phyloP scores from a whole-genome alignment of 768 basidiomycete species.

The Pleurotus tuber-regium region DNA sequence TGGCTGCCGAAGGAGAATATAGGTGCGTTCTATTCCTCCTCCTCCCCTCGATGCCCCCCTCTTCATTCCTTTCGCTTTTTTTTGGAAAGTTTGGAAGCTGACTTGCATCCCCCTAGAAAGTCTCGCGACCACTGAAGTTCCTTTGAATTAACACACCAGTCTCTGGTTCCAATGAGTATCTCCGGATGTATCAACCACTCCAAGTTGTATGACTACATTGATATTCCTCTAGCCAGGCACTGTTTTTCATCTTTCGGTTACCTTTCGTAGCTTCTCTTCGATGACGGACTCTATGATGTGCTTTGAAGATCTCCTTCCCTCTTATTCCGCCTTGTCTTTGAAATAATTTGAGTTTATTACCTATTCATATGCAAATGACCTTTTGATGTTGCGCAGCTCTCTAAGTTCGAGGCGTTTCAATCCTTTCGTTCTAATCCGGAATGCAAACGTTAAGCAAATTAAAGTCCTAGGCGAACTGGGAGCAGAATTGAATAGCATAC shows the following conservation, averaged over 20 bases:
- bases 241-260: background rate
- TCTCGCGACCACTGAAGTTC: slow-evolving; percentile 82
- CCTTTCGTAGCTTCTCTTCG: background rate
- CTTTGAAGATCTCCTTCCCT: too few species aligned
- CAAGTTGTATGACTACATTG: background rate
- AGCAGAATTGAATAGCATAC: too few species aligned
- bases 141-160: slow-evolving; percentile 28
- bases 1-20: slow-evolving; percentile 94
- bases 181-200: background rate
- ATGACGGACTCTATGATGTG: too few species aligned
- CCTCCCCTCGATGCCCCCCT: background rate
- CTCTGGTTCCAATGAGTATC: background rate
- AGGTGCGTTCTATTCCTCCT: slow-evolving; percentile 45
- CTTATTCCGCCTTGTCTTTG: too few species aligned
- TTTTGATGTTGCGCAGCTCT: too few species aligned
- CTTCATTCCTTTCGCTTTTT: background rate
- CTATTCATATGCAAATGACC: too few species aligned
- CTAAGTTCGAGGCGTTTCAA: too few species aligned
- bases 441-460: too few species aligned
- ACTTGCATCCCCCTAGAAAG: slow-evolving; percentile 50
- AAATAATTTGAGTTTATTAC: too few species aligned
- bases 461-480: too few species aligned
- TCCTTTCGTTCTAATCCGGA: too few species aligned
- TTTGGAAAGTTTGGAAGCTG: background rate
- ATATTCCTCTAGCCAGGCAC: background rate